Evolutionary conservation across 352 stramenopile species (phyloP).

Genomic region (Phytophthora sp.): DNA sequence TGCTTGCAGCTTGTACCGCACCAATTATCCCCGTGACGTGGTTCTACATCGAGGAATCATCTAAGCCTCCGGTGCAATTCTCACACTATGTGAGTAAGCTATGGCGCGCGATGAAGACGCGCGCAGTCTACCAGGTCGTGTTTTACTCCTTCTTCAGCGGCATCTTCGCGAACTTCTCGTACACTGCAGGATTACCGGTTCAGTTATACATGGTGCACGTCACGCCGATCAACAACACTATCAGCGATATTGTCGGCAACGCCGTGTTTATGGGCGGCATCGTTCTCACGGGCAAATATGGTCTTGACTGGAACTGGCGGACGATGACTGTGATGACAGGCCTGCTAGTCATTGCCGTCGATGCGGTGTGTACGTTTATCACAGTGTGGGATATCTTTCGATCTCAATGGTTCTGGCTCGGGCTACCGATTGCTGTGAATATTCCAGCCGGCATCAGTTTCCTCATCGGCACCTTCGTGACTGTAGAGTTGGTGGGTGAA

Average conservation of each 20-base stretch:
- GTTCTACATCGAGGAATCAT: not conserved
- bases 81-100: not conserved
- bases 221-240: not conserved
- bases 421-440: not conserved
- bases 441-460: not conserved
- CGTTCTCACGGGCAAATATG: not conserved
- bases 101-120: not conserved
- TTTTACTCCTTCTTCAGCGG: not conserved
- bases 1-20: not conserved
- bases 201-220: constrained; percentile 1
- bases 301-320: not conserved
- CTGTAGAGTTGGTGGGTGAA: not conserved
- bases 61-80: not conserved
- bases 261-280: not conserved
- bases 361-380: not conserved
- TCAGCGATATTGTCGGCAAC: not conserved
- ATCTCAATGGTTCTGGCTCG: not conserved
- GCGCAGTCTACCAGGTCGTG: not conserved
- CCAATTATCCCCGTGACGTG: not conserved
- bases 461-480: not conserved
- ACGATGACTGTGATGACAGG: not conserved
- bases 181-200: not conserved
- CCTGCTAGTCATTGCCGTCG: not conserved
- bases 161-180: not conserved
- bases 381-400: not conserved